phyloP scores from a whole-genome alignment of 805 yeast species.

The Candida odintsovae region DNA sequence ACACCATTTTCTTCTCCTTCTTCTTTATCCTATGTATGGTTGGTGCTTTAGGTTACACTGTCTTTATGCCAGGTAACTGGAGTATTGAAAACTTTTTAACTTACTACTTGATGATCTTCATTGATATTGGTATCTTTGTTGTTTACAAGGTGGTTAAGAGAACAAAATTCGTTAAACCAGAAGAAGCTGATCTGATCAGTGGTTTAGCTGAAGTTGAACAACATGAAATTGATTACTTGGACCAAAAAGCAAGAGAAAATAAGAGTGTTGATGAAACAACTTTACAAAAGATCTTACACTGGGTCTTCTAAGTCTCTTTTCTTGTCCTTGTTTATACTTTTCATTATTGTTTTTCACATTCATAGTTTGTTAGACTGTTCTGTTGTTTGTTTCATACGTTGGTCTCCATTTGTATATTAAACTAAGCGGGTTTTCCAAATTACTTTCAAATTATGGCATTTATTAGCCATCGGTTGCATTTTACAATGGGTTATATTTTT shows the following conservation, averaged over 20 bases:
- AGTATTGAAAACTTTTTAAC: slow-evolving; percentile 54
- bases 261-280: neutral
- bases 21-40: slow-evolving; percentile 43
- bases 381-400: neutral
- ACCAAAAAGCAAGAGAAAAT: slow-evolving; percentile 3
- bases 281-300: slow-evolving; percentile 7
- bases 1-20: slow-evolving; percentile 43
- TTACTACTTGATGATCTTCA: slow-evolving; percentile 66
- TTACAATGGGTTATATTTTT: neutral
- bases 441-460: neutral
- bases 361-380: neutral
- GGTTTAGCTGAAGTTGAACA: slow-evolving; percentile 24
- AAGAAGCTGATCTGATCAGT: slow-evolving; percentile 45
- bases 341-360: neutral
- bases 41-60: slow-evolving; percentile 60
- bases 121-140: slow-evolving; percentile 39
- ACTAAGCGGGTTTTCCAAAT: neutral
- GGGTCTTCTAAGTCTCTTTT: slow-evolving; percentile 9
- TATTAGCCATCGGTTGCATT: neutral
- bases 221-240: slow-evolving; percentile 38
- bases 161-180: slow-evolving; percentile 38
- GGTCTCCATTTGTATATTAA: neutral
- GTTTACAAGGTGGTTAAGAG: slow-evolving; percentile 44
- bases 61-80: slow-evolving; percentile 69
- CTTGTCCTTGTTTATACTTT: neutral